Percentiles rank a stretch among this genome's conserved stretches.
These are phyloP conservation scores for Wallacemonas rigidus DNA, from an alignment of 208 protist genomes.

Conservation along the genomic window DNA sequence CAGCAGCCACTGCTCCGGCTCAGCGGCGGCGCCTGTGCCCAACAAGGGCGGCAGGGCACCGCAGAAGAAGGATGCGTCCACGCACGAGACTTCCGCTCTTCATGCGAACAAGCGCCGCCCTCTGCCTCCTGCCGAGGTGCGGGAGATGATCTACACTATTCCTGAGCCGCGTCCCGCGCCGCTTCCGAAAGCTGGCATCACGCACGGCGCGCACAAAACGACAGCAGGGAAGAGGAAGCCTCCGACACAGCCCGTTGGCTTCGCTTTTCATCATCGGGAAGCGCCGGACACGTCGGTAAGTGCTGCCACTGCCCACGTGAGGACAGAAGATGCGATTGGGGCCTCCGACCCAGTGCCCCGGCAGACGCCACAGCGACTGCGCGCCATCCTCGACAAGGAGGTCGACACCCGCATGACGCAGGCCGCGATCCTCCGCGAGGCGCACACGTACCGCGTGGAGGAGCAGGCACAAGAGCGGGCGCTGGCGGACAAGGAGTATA, in stretches of 20 bases:
- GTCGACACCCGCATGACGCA: constrained; percentile 49
- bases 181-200: constrained; percentile 6
- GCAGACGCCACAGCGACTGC: neutral
- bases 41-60: neutral
- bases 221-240: constrained; percentile 9
- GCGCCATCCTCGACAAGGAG: constrained; percentile 33
- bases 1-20: constrained; percentile 10
- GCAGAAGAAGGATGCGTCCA: constrained; percentile 4
- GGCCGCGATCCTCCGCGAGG: constrained; percentile 65
- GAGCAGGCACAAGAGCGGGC: constrained; percentile 34
- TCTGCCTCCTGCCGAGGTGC: constrained; percentile 67
- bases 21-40: too few relatives aligned
- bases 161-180: constrained; percentile 59
- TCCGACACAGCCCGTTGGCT: constrained; percentile 33
- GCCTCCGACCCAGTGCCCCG: constrained; percentile 22
- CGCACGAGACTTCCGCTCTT: neutral
- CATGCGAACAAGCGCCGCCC: neutral
- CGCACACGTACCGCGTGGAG: constrained; percentile 41
- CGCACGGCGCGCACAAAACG: neutral
- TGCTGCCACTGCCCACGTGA: neutral
- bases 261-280: constrained; percentile 37
- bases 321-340: neutral
- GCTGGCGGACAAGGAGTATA: constrained; percentile 50
- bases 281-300: neutral
- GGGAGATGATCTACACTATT: constrained; percentile 74